Evolutionary conservation across 2,329 filamentous ascomycete genomes (phyloP).

Genomic region (Fusarium sp.): DNA sequence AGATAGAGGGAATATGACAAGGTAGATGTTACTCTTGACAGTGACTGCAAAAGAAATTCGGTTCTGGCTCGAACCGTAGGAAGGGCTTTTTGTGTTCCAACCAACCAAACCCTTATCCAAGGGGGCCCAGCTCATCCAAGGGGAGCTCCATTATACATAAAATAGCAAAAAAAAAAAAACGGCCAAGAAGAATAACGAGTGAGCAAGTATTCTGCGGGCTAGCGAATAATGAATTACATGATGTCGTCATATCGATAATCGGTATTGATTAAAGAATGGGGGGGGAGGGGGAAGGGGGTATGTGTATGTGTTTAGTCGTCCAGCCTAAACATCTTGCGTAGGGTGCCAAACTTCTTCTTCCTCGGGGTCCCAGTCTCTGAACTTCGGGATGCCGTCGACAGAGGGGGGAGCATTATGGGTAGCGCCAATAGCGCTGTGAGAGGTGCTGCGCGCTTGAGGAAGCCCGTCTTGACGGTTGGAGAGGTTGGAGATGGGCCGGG

Average conservation of each 20-base stretch:
- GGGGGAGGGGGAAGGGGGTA: not conserved
- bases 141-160: not conserved
- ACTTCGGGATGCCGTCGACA: constrained; percentile 16
- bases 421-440: constrained; percentile 46
- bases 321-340: constrained; percentile 74
- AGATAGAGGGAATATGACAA: not conserved
- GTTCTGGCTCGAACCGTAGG: constrained; percentile 6
- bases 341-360: constrained; percentile 76
- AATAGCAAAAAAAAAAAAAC: not conserved
- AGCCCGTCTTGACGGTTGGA: constrained; percentile 47
- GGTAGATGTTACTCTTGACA: constrained; percentile 30
- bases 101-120: constrained; percentile 14
- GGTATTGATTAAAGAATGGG: not conserved
- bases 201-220: constrained; percentile 16
- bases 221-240: not conserved
- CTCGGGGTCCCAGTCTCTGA: constrained; percentile 43
- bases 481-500: constrained; percentile 40
- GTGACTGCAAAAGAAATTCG: not conserved
- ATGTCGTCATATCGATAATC: not conserved
- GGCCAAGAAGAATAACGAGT: not conserved
- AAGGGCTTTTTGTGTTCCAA: constrained; percentile 3
- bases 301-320: constrained; percentile 54
- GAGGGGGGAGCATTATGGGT: constrained; percentile 14
- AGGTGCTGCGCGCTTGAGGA: constrained; percentile 54
- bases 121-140: not conserved